Conservation (phyloP, 805 yeast species). For the Lipomyces yamanashiensis region DNA sequence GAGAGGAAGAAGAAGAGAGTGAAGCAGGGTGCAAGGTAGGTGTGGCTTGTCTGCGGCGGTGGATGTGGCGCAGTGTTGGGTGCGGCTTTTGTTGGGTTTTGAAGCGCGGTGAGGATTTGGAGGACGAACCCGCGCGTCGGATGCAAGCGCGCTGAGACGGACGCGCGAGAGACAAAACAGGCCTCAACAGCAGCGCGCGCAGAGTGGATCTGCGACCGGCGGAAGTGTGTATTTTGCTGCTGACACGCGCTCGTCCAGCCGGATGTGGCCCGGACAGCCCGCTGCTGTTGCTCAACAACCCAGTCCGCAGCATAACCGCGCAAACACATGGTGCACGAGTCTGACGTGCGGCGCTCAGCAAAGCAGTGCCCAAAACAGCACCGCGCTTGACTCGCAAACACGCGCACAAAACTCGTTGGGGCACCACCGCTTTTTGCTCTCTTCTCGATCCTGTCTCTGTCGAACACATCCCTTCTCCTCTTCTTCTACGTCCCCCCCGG, state of each 20-base stretch:
- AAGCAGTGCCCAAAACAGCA: not conserved
- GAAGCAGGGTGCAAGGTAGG: not conserved
- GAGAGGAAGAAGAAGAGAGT: not conserved
- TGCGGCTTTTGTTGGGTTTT: conserved; percentile 11
- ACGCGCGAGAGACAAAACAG: too few relatives aligned
- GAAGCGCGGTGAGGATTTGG: not conserved
- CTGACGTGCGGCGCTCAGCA: conserved; percentile 1
- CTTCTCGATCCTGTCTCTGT: conserved; percentile 9
- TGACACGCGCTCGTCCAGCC: too few relatives aligned
- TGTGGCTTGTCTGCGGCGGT: conserved; percentile 3
- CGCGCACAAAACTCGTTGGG: conserved; percentile 3
- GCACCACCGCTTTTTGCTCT: conserved; percentile 1
- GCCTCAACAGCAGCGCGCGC: too few relatives aligned
- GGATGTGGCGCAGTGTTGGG: conserved; percentile 20
- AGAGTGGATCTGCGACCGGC: too few relatives aligned
- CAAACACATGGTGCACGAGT: not conserved
- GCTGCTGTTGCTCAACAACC: not conserved
- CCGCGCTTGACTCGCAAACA: not conserved
- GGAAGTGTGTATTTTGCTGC: too few relatives aligned
- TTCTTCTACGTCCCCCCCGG: conserved; percentile 3
- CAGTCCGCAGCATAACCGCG: not conserved
- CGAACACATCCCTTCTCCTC: not conserved
- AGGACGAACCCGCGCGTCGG: too few relatives aligned
- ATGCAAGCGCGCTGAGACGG: too few relatives aligned
- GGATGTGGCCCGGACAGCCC: not conserved